Base-by-base conservation (phyloP, 177 flowering plant species). In the Telopea speciosissima region DNA sequence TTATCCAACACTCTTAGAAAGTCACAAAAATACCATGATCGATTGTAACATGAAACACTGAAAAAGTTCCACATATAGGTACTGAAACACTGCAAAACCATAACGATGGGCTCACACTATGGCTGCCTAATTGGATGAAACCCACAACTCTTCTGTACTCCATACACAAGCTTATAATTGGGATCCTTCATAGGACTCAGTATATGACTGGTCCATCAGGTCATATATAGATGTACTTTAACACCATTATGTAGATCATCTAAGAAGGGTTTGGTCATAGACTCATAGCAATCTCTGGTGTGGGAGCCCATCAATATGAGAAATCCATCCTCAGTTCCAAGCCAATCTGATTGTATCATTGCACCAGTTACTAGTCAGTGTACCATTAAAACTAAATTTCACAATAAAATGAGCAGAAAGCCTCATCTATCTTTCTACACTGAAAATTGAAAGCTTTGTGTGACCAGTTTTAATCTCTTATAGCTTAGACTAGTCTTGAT, bases 301-400 rank as follows among this genome's bases (percentile, higher is more conserved):
- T 49, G 14, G 54, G 54, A 49, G 17, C 19, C 54, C 54, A 49
- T 49, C 14, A 49, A 13, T 12, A 12, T 49, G 54, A 12, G 54
- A 49, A 16, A 49, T 8, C 54, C 54, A 49, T 8, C 54, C 54
- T 16, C 63, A 60, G 74, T 49, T 79, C 54, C 54, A n/a, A n/a
- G n/a, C n/a, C n/a, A n/a, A n/a, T n/a, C n/a, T n/a, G n/a, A n/a
- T n/a, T n/a, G n/a, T n/a, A n/a, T n/a, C 54, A 49, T 1, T 49
- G 54, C 1, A 12, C 54, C 54, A 49, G 19, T 12, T 49, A 12
- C 54, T 16, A 49, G 3, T 49, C 54, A 49, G 54, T 49, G 19
- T 49, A 49, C 54, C 54, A 12, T 49, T 49, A 49, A 12, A 49
- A 49, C 19, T 11, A 12, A 49, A 49, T 12, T 49, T 49, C 54